Evolutionary conservation across 768 basidiomycete genomes (phyloP), one percentile per base, ranked within the genome.

Genomic region (Mycena albidolilacea): DNA sequence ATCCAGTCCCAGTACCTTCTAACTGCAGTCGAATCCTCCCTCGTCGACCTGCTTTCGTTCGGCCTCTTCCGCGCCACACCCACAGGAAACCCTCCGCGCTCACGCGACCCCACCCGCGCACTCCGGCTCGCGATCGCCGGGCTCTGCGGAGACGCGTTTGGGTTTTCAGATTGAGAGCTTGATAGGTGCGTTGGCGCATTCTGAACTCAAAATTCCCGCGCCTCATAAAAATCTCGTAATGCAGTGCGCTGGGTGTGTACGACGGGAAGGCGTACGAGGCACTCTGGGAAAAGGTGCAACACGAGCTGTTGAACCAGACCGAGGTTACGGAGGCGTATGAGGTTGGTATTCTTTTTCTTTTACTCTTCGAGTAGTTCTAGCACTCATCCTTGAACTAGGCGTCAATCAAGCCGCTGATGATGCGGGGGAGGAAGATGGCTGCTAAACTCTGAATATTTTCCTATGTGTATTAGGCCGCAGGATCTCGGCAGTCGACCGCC

Each of bases 161-260:
- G 90, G 0, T 93, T 93, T 75, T 86, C 89, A 0, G 93, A 95
- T 76, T 95, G 92, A 90, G 89, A 93, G 64, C 82, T 95, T 19
- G 88, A 93, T 75, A 92, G 91, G 90, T 90, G 61, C 17, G 84
- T 14, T 43, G 30, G 17, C 5, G 3, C 8, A 44, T 19, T 15
- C 17, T 14, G 7, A 30, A 2, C 30, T 30, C 30, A 30, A 30
- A 30, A 30, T 30, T 30, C 30, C 30, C 30, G 30, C 30, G 30
- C 30, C 30, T 30, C 30, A 30, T 30, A 30, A 30, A 30, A 30
- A 30, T 30, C 55, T 14, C 30, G 30, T 30, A 30, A 30, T 44
- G 30, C 30, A 92, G 92, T 78, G 89, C 91, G 0, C 81, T 93
- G 23, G 93, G 93, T 1, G 88, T 90, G 2, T 85, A 85, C 64